Percentiles rank a stretch among this genome's conserved stretches.
Conservation (phyloP, 2,329 filamentous ascomycete species). For the Tolypocladium ophioglossoides region DNA sequence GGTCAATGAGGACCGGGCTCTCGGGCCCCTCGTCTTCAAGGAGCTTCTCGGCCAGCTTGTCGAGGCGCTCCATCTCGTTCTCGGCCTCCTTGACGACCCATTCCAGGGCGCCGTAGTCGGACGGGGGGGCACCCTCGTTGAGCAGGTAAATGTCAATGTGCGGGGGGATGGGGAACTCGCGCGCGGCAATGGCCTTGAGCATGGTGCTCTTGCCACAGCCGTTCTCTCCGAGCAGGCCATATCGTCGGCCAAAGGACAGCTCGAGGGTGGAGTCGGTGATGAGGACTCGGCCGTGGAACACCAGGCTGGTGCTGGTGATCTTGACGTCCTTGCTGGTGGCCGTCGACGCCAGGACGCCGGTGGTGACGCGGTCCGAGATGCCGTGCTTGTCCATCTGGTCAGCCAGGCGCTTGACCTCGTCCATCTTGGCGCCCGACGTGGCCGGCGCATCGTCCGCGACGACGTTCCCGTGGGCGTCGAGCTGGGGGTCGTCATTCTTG, state of each 20-base stretch:
- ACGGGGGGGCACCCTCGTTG: constrained; percentile 90
- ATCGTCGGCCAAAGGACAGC: constrained; percentile 83
- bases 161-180: constrained; percentile 92
- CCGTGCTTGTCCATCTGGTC: constrained; percentile 94
- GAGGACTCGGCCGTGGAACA: constrained; percentile 96
- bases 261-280: constrained; percentile 92
- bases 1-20: constrained; percentile 77
- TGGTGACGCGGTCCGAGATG: constrained; percentile 94
- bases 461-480: constrained; percentile 52
- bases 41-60: constrained; percentile 79
- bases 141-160: constrained; percentile 97
- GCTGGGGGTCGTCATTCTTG: constrained; percentile 59
- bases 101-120: constrained; percentile 81
- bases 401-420: constrained; percentile 76
- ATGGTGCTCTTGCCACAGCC: constrained; percentile 98
- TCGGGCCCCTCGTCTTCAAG: constrained; percentile 90
- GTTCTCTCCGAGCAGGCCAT: constrained; percentile 96
- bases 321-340: constrained; percentile 87
- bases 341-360: constrained; percentile 85
- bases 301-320: constrained; percentile 84
- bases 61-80: constrained; percentile 81
- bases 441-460: constrained; percentile 52
- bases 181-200: constrained; percentile 83
- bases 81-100: constrained; percentile 96
- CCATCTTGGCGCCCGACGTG: constrained; percentile 61